phyloP scores from a whole-genome alignment of 2,329 filamentous ascomycete species.

The Talaromyces islandicus region DNA sequence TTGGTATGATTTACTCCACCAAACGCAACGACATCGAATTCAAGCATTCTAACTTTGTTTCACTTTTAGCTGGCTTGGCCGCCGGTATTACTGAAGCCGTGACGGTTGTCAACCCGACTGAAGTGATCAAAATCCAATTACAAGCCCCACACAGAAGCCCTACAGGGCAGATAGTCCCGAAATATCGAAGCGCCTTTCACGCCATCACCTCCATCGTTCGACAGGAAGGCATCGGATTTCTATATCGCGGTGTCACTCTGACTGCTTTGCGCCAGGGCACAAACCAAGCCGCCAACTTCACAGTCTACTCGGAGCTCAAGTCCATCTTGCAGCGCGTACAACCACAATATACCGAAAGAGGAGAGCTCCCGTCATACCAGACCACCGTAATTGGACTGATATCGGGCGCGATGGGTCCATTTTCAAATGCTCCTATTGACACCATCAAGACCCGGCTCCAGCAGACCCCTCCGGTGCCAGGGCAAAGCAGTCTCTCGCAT shows the following conservation, averaged over 20 bases:
- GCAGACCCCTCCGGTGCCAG: slow-evolving; percentile 74
- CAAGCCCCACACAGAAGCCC: slow-evolving; percentile 97
- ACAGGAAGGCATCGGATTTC: slow-evolving; percentile 79
- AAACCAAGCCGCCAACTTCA: slow-evolving; percentile 99
- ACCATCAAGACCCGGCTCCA: slow-evolving; percentile 98
- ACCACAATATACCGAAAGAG: slow-evolving; percentile 49
- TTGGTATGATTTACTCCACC: slow-evolving; percentile 45
- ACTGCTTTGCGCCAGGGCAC: slow-evolving; percentile 90
- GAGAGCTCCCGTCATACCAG: slow-evolving; percentile 75
- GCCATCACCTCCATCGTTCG: slow-evolving; percentile 81
- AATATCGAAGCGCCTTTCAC: slow-evolving; percentile 90
- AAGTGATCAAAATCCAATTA: slow-evolving; percentile 96
- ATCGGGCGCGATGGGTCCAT: slow-evolving; percentile 86
- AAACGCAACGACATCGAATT: not conserved
- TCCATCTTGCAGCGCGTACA: slow-evolving; percentile 65
- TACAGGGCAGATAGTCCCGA: slow-evolving; percentile 92
- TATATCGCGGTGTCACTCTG: slow-evolving; percentile 89
- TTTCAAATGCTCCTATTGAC: slow-evolving; percentile 95
- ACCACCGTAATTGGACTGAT: slow-evolving; percentile 87
- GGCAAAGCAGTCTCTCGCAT: slow-evolving; percentile 70
- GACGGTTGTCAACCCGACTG: slow-evolving; percentile 94
- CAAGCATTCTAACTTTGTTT: not conserved
- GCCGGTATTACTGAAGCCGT: slow-evolving; percentile 98
- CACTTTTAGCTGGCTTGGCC: slow-evolving; percentile 65
- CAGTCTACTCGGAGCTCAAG: slow-evolving; percentile 92